Base-by-base conservation (phyloP, 805 yeast species). In the Danielozyma ontarioensis region DNA sequence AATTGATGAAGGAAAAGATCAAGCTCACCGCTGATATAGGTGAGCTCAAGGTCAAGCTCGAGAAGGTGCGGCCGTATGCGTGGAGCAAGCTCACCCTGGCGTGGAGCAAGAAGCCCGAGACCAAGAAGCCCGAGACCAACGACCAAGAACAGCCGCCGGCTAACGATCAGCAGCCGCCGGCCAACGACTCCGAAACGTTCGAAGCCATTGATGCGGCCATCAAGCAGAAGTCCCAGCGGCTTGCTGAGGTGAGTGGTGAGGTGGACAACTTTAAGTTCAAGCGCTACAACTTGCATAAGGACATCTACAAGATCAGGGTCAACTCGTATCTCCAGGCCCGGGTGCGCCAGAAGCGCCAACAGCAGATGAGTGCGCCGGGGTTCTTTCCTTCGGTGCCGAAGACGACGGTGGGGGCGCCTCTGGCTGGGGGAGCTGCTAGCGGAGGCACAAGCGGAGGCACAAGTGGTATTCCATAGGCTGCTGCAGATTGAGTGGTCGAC, bases 291-390 rank as follows among this genome's bases (percentile, higher is more conserved):
- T 52, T 75, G 31, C 64, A 70, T 44, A 39, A 50, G 12, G 62
- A 57, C 19, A 62, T 74, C 25, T 73, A 66, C 46, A 61, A 52
- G 36, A 51, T 57, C 23, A 48, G 81, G 36, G 43, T 72, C 17
- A 52, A 60, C 27, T 51, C 50, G 26, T 53, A 55, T 33, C 46
- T 51, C 25, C 69, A 70, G 37, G 61, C 54, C 26, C 46, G 50
- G 33, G 45, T 46, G 29, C 55, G 52, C 33, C 52, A 47, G 27
- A 55, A 54, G 37, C 41, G 56, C 18, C 45, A 50, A 29, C 53
- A 62, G 29, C 59, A 55, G 25, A 42, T 68, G 31, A 43, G 48
- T 17, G 45, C 51, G 15, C 69, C 70, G 8, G 53, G 58, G 2
- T 56, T 61, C 25, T 70, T 71, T 37, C 77, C 77, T 1, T 40